These are phyloP conservation scores for Pythium monospermum DNA, from an alignment of 352 stramenopile genomes.

Conservation along the genomic window DNA sequence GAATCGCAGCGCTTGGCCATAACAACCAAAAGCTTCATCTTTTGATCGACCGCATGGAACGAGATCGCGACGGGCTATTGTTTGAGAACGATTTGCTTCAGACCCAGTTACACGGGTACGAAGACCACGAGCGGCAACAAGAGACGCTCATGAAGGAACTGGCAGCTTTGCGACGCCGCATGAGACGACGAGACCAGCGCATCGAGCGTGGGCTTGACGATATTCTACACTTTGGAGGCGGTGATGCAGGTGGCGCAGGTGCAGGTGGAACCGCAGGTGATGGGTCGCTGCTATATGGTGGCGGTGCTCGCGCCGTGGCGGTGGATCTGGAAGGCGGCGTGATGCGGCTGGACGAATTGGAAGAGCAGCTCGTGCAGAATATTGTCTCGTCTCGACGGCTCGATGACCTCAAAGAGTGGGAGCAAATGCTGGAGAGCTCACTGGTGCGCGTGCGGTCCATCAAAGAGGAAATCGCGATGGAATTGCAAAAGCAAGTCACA, in stretches of 20 bases:
- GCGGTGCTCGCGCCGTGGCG: no score
- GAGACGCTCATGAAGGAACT: conserved; percentile 66
- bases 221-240: conserved; percentile 1
- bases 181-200: conserved; percentile 23
- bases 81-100: conserved; percentile 83
- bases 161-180: conserved; percentile 19
- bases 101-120: conserved; percentile 61
- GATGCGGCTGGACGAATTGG: conserved; percentile 25
- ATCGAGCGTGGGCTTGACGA: conserved; percentile 21
- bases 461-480: conserved; percentile 71
- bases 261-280: no score
- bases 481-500: conserved; percentile 71
- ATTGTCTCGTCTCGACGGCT: conserved; percentile 29
- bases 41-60: conserved; percentile 78
- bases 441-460: conserved; percentile 44
- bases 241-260: conserved; percentile 4
- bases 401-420: conserved; percentile 66
- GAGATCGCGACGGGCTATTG: conserved; percentile 71
- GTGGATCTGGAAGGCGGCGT: conserved; percentile 25
- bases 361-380: conserved; percentile 26
- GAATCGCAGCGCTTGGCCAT: conserved; percentile 65
- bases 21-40: conserved; percentile 83
- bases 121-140: conserved; percentile 62
- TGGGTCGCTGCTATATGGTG: no score
- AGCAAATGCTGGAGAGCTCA: conserved; percentile 60